phyloP scores from a whole-genome alignment of 2,329 filamentous ascomycete genomes.

The Raffaelea ambrosiae region DNA sequence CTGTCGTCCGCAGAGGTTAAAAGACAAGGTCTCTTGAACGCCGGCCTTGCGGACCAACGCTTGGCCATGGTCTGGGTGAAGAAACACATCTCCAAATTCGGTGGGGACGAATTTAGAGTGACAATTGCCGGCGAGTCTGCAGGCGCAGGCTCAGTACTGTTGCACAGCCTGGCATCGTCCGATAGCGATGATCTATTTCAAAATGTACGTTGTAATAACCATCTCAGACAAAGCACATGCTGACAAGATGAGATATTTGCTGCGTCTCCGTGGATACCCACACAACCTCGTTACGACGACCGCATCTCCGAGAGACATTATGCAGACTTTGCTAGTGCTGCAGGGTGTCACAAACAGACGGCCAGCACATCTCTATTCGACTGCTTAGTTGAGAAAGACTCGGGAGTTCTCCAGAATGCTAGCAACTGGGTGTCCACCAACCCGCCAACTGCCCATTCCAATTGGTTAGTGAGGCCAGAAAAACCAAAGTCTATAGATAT shows the following conservation, averaged over 20 bases:
- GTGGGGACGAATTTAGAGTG: constrained; percentile 32
- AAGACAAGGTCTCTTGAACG: constrained; percentile 25
- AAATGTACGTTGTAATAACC: neutral
- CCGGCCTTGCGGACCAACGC: constrained; percentile 28
- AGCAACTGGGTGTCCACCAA: constrained; percentile 14
- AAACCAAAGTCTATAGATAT: neutral
- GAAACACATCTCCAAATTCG: constrained; percentile 32
- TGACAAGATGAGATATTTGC: constrained; percentile 1
- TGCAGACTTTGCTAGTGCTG: constrained; percentile 30
- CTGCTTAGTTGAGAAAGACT: constrained; percentile 20
- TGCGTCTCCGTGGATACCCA: constrained; percentile 34
- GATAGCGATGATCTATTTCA: constrained; percentile 15
- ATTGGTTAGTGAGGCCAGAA: neutral
- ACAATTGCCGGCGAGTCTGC: constrained; percentile 38
- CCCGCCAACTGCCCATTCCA: constrained; percentile 5
- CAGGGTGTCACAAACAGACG: constrained; percentile 25
- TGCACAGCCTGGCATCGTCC: constrained; percentile 25
- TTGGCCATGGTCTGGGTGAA: constrained; percentile 37
- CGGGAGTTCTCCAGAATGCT: constrained; percentile 16
- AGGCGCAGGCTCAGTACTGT: constrained; percentile 35
- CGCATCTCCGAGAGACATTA: constrained; percentile 34
- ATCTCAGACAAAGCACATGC: neutral
- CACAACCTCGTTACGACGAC: constrained; percentile 38
- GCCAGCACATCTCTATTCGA: constrained; percentile 16
- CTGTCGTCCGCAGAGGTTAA: constrained; percentile 9